Base-by-base conservation (phyloP, 106 monocot species). In the Amphibolis antarctica region DNA sequence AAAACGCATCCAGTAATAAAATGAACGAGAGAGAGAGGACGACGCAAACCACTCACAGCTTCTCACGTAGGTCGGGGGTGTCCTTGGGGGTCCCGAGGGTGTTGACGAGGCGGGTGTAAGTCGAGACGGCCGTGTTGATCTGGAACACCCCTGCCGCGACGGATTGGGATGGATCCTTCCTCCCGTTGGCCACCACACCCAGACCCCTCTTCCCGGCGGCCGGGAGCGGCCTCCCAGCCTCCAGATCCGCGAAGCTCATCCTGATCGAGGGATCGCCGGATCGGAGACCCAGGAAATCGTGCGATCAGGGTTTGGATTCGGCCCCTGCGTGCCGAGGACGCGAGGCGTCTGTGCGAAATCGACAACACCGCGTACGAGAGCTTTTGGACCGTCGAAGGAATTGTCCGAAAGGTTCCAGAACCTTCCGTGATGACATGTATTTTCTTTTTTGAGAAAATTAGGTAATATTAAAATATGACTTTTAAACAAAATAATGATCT, bases 201-300 rank as follows among this genome's bases (percentile, higher is more conserved):
- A 45, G 46, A 19, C 15, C 60, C 73, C 73, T 65, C 53, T 68
- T 75, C 30, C 53, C 55, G 11, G 23, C 25, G 17, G 36, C 36
- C 36, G 52, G 21, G 10, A 59, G 29, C 59, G 69, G 70, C 62
- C 70, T 60, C 64, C 84, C 92, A 30, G 88, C 66, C 57, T 85
- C 84, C 52, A 92, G 66, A 78, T 92, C 87, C 54, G 76, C 77
- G 53, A 92, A 92, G 69, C 92, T 92, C 92, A 92, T 92, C 71
- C 20, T 30, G 22, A 0, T 20, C 53, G 23, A 53, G 36, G 18
- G 49, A 28, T 15, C 29, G 12, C 25, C 28, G 56, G 25, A 7
- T 20, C 20, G 50, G 17, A 20, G n/a, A 19, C n/a, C 13, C 56
- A 12, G 11, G 28, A 13, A 58, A 21, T 5, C 29, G 28, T 4